Evolutionary conservation across 768 basidiomycete species (phyloP).

Genomic region (Auricularia heimuer): DNA sequence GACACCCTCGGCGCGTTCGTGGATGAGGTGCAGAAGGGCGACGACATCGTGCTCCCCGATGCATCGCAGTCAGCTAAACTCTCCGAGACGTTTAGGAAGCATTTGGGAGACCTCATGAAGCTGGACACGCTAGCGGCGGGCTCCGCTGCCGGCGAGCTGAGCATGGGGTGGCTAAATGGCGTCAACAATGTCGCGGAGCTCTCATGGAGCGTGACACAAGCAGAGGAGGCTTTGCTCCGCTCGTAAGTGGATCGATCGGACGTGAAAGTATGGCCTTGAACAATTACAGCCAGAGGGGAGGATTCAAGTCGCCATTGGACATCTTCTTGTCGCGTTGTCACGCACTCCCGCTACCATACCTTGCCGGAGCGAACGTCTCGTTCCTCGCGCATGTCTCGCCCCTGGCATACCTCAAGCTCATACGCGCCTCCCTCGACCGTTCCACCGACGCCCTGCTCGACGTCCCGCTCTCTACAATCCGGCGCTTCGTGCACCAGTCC

Average conservation of each 20-base stretch:
- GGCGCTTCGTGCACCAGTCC: constrained; percentile 15
- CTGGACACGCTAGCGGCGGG: constrained; percentile 54
- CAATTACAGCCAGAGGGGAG: background rate
- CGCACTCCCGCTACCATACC: constrained; percentile 62
- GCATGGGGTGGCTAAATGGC: constrained; percentile 68
- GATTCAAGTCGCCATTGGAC: constrained; percentile 42
- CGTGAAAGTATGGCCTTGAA: background rate
- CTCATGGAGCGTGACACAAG: background rate
- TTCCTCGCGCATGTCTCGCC: constrained; percentile 68
- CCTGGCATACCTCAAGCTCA: constrained; percentile 52
- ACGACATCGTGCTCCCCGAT: constrained; percentile 32
- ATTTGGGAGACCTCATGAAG: constrained; percentile 60
- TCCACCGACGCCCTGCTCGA: constrained; percentile 32
- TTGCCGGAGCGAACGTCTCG: constrained; percentile 55
- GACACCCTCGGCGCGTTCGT: constrained; percentile 48
- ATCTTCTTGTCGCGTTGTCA: constrained; percentile 58
- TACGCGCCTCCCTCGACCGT: constrained; percentile 21
- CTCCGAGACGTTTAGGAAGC: constrained; percentile 39
- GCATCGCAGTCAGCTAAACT: constrained; percentile 41
- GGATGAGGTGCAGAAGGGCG: constrained; percentile 47
- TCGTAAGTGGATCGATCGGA: background rate
- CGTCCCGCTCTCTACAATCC: constrained; percentile 41
- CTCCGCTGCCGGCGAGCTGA: constrained; percentile 39
- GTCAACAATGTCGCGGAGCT: constrained; percentile 38
- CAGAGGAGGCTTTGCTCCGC: background rate